Base-by-base conservation (phyloP, 2,329 filamentous ascomycete species). In the Microsporum canis region DNA sequence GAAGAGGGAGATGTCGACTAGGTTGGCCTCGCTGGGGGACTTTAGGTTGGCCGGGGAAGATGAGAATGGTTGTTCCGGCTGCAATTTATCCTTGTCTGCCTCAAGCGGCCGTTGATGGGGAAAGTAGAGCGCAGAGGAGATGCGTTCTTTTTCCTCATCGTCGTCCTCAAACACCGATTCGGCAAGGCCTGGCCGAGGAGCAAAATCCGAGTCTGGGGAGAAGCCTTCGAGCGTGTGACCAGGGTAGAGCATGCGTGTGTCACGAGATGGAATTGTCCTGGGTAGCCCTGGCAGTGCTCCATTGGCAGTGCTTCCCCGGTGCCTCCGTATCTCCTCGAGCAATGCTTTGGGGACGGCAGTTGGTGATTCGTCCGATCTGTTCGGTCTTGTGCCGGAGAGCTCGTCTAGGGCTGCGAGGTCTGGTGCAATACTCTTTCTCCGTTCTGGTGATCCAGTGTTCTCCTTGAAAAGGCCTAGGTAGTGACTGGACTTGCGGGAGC, bases 391-490 rank as follows among this genome's bases (percentile, higher is more conserved):
- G 23, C 55, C 10, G 8, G 36, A 6, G 12, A 43, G 34, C 55
- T 57, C 55, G 5, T 39, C 36, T 3, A 43, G 55, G 17, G 55
- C 41, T 2, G 55, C 36, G 23, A 57, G 39, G 14, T 57, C 55
- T 33, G 17, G 23, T 17, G 34, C 55, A 57, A 57, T 57, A 31
- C 36, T 57, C 69, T 77, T 74, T 67, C 79, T 80, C 60, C 78
- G 76, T 64, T 81, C 79, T 36, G 80, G 78, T 29, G 78, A 78
- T 5, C 75, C 76, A 60, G 83, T 82, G 62, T 83, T 84, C 64
- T 84, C 82, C 67, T 84, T 84, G 73, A 86, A 87, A 4, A 87
- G 73, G 10, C 84, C 82, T 59, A 87, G 73, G 66, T 84, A 85
- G 67, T 86, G 84, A 68, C 83, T 85, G 47, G 84, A 82, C 71